These are phyloP conservation scores for Trametes sp. DNA, from an alignment of 1,284 basidiomycete species.

Conservation along the genomic window DNA sequence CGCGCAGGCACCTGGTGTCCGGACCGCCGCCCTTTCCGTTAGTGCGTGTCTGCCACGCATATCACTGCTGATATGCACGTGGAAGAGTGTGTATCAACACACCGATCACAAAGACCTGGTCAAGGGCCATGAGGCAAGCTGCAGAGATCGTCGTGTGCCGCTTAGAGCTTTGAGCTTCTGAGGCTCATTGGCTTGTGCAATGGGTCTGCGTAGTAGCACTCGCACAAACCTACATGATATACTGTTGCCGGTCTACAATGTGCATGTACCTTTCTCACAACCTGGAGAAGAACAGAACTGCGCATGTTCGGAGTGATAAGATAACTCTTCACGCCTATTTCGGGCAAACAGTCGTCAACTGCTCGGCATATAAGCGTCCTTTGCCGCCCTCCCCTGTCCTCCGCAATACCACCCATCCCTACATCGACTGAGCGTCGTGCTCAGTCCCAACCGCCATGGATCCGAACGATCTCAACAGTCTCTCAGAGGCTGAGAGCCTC, in stretches of 20 bases:
- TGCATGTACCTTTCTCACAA: background rate
- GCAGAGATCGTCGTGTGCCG: background rate
- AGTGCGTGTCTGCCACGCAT: slow-evolving; percentile 16
- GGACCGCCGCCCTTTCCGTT: background rate
- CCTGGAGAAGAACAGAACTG: background rate
- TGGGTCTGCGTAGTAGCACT: background rate
- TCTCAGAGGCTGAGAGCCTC: slow-evolving; percentile 67
- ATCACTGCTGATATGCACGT: slow-evolving; percentile 11
- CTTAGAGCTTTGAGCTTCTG: background rate
- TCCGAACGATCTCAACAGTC: slow-evolving; percentile 40
- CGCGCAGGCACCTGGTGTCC: background rate
- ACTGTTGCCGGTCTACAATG: background rate
- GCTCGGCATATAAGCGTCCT: slow-evolving; percentile 32
- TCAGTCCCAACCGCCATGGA: slow-evolving; percentile 42
- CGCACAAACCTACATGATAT: background rate
- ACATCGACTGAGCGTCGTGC: slow-evolving; percentile 1
- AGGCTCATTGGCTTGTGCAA: background rate
- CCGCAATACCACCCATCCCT: slow-evolving; percentile 9
- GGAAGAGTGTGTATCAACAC: slow-evolving; percentile 3
- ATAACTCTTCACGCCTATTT: slow-evolving; percentile 22
- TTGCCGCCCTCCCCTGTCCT: slow-evolving; percentile 19
- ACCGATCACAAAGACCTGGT: slow-evolving; percentile 16
- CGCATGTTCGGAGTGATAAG: slow-evolving; percentile 14
- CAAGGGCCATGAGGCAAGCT: background rate
- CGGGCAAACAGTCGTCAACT: slow-evolving; percentile 32